Base-by-base conservation (phyloP, 805 yeast species). In the Nakazawaea anatomiae region DNA sequence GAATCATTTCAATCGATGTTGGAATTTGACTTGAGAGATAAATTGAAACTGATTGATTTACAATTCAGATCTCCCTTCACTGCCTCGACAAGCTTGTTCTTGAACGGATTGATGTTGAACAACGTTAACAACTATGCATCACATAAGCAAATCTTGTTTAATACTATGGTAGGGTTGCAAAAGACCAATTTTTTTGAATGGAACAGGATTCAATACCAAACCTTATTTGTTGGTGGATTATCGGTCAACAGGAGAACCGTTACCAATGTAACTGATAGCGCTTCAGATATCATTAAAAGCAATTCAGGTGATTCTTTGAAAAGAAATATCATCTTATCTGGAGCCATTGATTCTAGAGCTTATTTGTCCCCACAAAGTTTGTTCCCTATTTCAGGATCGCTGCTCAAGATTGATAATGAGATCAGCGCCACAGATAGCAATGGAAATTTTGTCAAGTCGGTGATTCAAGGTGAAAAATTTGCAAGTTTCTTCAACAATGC, bases 271-370 rank as follows among this genome's bases (percentile, higher is more conserved):
- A 72, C 60, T 32, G 83, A 78, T 52, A 69, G 70, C 32, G 83
- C 87, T 2, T 74, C 82, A 30, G 81, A 78, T 54, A 71, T 77
- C 25, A 63, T 82, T 27, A 79, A 89, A 46, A 70, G 74, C 10
- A 75, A 73, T 38, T 80, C 89, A 2, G 87, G 87, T 3, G 76
- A 85, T 51, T 76, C 79, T 52, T 67, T 79, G 56, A 92, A 89
- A 61, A 66, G 77, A 12, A 69, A 83, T 6, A 46, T 83, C 2
- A 67, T 74, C 40, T 69, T 78, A 49, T 70, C 74, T 38, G 71
- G 70, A 53, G 58, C 62, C 6, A 52, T 64, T 6, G 83, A 81
- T 53, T 67, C 76, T 4, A 71, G 85, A 53, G 63, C 69, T 35
- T 69, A 55, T 42, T 54, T 67, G 6, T 58, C 65, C 2, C 64